A percentile compares a stretch with the other conserved stretches of the same genome.
These are phyloP conservation scores for Yamadazyma olivae DNA, from an alignment of 805 yeast species.

Conservation along the genomic window DNA sequence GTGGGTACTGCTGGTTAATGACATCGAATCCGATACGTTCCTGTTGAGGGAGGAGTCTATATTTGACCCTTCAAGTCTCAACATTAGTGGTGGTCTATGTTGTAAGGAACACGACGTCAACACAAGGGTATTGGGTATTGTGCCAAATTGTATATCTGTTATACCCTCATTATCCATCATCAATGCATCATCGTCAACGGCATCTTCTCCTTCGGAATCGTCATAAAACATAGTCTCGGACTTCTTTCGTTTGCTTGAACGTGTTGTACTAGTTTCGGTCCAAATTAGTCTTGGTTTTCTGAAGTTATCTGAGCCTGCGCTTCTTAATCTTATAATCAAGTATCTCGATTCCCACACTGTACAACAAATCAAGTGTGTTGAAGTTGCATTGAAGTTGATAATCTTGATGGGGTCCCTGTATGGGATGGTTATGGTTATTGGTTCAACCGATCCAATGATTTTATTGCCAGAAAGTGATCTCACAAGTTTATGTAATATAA, in stretches of 20 bases:
- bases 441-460: constrained; percentile 39
- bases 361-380: constrained; percentile 69
- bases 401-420: constrained; percentile 82
- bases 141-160: constrained; percentile 63
- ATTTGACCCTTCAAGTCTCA: constrained; percentile 41
- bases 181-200: constrained; percentile 20
- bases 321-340: constrained; percentile 65
- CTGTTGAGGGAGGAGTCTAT: constrained; percentile 34
- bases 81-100: constrained; percentile 28
- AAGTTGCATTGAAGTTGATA: constrained; percentile 69
- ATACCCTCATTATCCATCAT: constrained; percentile 83
- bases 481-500: constrained; percentile 51
- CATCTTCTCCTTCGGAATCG: constrained; percentile 16
- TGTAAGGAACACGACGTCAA: constrained; percentile 38
- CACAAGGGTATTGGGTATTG: constrained; percentile 32
- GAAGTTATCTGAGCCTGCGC: constrained; percentile 39
- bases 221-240: constrained; percentile 13
- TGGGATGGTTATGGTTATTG: constrained; percentile 76
- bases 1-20: constrained; percentile 11
- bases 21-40: constrained; percentile 8
- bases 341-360: constrained; percentile 78
- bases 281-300: constrained; percentile 38
- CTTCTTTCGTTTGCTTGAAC: constrained; percentile 12
- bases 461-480: constrained; percentile 7
- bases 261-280: constrained; percentile 24